Conservation (phyloP, 495 filamentous ascomycete species). For the Halenospora varia region DNA sequence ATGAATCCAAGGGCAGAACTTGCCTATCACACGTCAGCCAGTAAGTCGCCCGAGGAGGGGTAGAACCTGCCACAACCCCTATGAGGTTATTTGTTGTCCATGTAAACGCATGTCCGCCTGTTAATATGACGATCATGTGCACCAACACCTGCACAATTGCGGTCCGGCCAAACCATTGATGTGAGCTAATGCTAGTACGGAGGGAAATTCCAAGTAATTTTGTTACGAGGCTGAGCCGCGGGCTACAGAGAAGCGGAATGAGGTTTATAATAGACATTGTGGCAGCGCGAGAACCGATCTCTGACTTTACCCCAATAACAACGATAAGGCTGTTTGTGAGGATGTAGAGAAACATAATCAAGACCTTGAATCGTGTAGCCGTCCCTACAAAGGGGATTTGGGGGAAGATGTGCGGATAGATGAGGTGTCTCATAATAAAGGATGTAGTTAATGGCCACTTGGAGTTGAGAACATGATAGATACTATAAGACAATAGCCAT, state of each 20-base stretch:
- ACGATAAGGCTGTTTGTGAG: constrained; percentile 17
- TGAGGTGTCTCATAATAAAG: not conserved
- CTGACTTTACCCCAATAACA: constrained; percentile 7
- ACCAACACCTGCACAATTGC: constrained; percentile 20
- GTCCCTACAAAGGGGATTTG: constrained; percentile 13
- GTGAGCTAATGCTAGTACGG: constrained; percentile 21
- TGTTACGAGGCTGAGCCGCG: constrained; percentile 9
- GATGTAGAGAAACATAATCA: constrained; percentile 16
- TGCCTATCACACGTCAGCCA: constrained; percentile 12
- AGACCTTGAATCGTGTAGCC: constrained; percentile 10
- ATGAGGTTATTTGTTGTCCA: constrained; percentile 8
- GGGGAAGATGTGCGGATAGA: not conserved
- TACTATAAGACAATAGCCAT: constrained; percentile 10
- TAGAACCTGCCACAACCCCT: constrained; percentile 13
- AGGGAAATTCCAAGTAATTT: constrained; percentile 26
- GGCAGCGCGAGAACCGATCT: constrained; percentile 4
- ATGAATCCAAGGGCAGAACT: constrained; percentile 8
- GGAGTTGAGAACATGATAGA: constrained; percentile 5
- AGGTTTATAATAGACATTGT: constrained; percentile 22
- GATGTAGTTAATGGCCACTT: not conserved
- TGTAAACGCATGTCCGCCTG: not conserved
- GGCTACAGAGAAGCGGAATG: constrained; percentile 19
- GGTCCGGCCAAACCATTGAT: constrained; percentile 24
- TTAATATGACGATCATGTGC: constrained; percentile 18
- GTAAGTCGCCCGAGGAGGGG: not conserved